These are phyloP conservation scores for Colletotrichum simmondsii DNA, from an alignment of 2,329 filamentous ascomycete species.

Conservation along the genomic window DNA sequence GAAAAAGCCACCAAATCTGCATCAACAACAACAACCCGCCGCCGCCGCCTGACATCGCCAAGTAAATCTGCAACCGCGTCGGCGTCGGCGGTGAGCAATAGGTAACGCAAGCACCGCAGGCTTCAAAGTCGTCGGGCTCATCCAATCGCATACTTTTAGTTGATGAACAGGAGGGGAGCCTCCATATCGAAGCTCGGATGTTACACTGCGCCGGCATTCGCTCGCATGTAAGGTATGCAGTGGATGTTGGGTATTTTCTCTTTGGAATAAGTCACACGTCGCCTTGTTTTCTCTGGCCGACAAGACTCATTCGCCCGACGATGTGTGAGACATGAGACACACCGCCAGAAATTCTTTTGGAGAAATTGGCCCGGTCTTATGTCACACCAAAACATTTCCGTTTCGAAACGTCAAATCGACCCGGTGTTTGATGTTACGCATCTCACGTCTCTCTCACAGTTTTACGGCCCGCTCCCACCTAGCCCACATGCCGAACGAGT, in stretches of 20 bases:
- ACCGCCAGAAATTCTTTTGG: too few species aligned
- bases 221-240: background rate
- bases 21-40: background rate
- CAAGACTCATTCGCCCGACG: too few species aligned
- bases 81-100: slow-evolving; percentile 13
- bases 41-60: background rate
- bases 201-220: slow-evolving; percentile 24
- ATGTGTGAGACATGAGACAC: too few species aligned
- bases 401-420: slow-evolving; percentile 14
- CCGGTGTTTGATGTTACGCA: background rate
- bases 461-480: too few species aligned
- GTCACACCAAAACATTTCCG: background rate
- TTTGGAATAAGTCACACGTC: background rate
- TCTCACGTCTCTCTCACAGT: too few species aligned
- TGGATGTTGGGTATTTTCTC: background rate
- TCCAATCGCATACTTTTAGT: background rate
- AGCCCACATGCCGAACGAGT: background rate
- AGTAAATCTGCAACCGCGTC: background rate
- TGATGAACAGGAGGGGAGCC: background rate
- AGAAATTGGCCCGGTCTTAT: background rate
- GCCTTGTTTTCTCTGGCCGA: too few species aligned
- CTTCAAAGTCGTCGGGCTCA: background rate
- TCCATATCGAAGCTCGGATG: background rate
- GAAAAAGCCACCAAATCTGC: background rate
- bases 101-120: background rate